Evolutionary conservation across 306 rosid species (phyloP), one percentile per base, ranked within the genome.

Genomic region (Betula pendula): DNA sequence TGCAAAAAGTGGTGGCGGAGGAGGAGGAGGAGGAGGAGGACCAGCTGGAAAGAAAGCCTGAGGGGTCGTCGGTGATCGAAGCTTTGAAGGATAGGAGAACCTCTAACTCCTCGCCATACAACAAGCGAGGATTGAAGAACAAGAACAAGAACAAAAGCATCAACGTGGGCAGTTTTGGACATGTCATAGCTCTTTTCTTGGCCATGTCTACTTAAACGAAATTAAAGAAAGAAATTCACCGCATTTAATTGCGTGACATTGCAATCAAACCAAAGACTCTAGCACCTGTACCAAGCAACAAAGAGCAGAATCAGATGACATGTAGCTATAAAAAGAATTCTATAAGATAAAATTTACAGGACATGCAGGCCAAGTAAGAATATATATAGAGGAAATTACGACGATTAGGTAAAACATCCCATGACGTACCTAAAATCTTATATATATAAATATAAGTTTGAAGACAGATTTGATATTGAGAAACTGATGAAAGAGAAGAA

Each of bases 81-180:
- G 92, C 80, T 79, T 93, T 96, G 90, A 96, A 92, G 45, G 94
- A 91, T 42, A 91, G 71, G 9, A 96, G 86, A 87, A 91, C 90
- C 81, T 82, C 72, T 10, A 69, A 59, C 56, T 91, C 90, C 73
- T 80, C 80, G n/a, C 59, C 94, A 25, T 84, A 80, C 45, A 83
- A 81, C 74, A 83, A 49, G 19, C 68, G 40, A 44, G 75, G 76
- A 59, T 77, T 84, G 81, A 71, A 68, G 62, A 78, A 72, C 75
- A 77, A 77, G 68, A 89, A 56, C 42, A 86, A 35, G 79, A 88
- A 47, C 68, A 86, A 8, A 51, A 68, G 80, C 50, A 83, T 56
- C 75, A 81, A 73, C 67, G 33, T 68, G 72, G 83, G 66, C 42
- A 42, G 51, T 10, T 45, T 25, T 25, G 81, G 71, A 72, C 27